Percentiles rank a stretch among this genome's conserved stretches.
These are phyloP conservation scores for Trifolium fragiferum DNA, from an alignment of 306 rosid genomes.

Conservation along the genomic window DNA sequence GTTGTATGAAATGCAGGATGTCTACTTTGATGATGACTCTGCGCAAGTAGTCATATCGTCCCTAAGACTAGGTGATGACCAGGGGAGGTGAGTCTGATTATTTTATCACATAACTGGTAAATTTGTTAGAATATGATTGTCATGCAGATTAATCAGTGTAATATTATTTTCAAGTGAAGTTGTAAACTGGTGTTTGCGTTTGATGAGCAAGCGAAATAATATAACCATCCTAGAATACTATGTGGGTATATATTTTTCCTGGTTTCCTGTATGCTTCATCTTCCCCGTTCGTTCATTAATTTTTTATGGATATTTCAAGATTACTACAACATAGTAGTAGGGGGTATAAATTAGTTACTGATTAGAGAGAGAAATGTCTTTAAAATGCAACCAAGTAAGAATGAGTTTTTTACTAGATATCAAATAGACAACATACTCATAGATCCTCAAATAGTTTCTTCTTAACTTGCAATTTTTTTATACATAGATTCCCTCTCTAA, in stretches of 20 bases:
- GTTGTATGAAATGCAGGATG: constrained; percentile 65
- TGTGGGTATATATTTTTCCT: constrained; percentile 19
- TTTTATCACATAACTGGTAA: constrained; percentile 3
- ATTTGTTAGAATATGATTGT: not conserved
- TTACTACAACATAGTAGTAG: not conserved
- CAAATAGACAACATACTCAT: not conserved
- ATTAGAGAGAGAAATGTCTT: constrained; percentile 5
- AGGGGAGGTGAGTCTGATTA: constrained; percentile 82
- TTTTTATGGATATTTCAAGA: constrained; percentile 14
- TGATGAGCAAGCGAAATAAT: constrained; percentile 17
- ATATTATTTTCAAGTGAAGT: constrained; percentile 18
- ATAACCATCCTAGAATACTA: not conserved
- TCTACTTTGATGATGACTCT: constrained; percentile 95
- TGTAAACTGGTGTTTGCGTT: not conserved
- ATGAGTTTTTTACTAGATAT: not conserved
- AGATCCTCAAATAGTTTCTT: not conserved
- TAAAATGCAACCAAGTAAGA: not conserved
- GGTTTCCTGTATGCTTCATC: constrained; percentile 27
- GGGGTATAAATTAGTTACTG: constrained; percentile 12
- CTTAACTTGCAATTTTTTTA: not conserved
- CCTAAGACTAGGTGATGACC: constrained; percentile 90
- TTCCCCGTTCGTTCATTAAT: constrained; percentile 19
- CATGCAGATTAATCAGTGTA: constrained; percentile 2
- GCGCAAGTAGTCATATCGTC: constrained; percentile 97
- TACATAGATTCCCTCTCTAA: not conserved